Evolutionary conservation across 108 stramenopile genomes (phyloP).

Genomic region (Cylindrotheca fusiformis): DNA sequence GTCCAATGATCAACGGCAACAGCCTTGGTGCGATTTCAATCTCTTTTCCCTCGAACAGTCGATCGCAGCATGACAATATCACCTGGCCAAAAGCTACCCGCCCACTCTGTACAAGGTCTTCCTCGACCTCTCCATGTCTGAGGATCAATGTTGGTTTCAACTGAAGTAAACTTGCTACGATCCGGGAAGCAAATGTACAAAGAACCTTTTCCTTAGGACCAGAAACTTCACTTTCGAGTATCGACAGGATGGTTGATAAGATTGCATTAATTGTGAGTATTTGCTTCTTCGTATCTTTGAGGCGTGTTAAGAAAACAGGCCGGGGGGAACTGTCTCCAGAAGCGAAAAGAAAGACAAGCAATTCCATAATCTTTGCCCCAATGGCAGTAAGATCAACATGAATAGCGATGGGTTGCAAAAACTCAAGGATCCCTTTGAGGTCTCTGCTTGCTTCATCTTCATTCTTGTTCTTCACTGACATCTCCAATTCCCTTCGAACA

Average conservation of each 20-base stretch:
- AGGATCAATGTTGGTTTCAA: constrained; percentile 40
- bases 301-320: constrained; percentile 29
- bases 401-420: constrained; percentile 32
- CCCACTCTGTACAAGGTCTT: constrained; percentile 18
- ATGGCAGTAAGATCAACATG: constrained; percentile 43
- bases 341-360: constrained; percentile 37
- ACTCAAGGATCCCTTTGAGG: constrained; percentile 13
- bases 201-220: constrained; percentile 3
- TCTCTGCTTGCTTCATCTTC: constrained; percentile 13
- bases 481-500: constrained; percentile 9
- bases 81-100: constrained; percentile 46
- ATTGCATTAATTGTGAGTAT: constrained; percentile 36
- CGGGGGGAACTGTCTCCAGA: constrained; percentile 7
- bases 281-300: constrained; percentile 22
- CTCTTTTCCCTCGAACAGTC: constrained; percentile 26
- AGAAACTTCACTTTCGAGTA: constrained; percentile 32
- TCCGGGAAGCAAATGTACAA: constrained; percentile 49
- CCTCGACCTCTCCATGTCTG: constrained; percentile 20
- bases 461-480: constrained; percentile 14
- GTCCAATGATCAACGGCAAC: constrained; percentile 50
- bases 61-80: constrained; percentile 42
- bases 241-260: constrained; percentile 41
- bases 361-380: constrained; percentile 43
- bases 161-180: constrained; percentile 59
- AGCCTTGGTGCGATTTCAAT: constrained; percentile 36